Evolutionary conservation across 768 basidiomycete genomes (phyloP), one percentile per base, ranked within the genome.

Genomic region (Trametes coccinea): DNA sequence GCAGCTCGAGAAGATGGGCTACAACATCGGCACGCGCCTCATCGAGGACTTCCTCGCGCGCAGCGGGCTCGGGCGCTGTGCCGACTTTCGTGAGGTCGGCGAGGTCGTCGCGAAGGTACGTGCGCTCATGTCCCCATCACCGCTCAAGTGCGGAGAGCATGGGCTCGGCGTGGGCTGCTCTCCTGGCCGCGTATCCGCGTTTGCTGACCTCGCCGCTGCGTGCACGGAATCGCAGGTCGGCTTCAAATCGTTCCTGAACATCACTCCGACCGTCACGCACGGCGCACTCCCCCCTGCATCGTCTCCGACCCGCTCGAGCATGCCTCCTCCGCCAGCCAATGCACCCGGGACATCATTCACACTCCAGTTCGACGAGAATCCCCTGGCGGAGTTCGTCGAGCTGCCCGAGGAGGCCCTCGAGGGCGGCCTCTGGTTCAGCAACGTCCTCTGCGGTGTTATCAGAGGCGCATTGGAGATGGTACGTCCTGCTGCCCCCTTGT

Each of bases 1-100:
- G 74, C 95, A 99, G 73, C 87, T 99, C 2, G 96, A 99, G 69
- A 96, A 95, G 78, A 98, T 98, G 96, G 97, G 97, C 3, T 98
- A 97, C 76, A 97, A 95, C 72, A 98, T 99, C 61, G 97, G 97
- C 30, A 96, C 89, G 27, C 82, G 97, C 41, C 77, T 99, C 56
- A 97, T 99, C 59, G 97, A 99, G 72, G 97, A 99, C 72, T 97
- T 99, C 70, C 82, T 99, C 49, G 96, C 97, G 27, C 86, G 92
- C 71, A 95, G 94, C 64, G 86, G 83, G n/a, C 73, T 97, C 17
- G 93, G 92, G n/a, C 81, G 93, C 66, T 99, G 97, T 74, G 78
- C 87, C 14, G 95, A 98, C 77, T 97, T 99, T 72, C 82, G 83
- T 66, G 96, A 98, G 74, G 91, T 93, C 0, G 97, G 95, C 3